Conservation (phyloP, 225 moss, liverwort and hornwort genomes). For the Bryoerythrophyllum caledonicum region DNA sequence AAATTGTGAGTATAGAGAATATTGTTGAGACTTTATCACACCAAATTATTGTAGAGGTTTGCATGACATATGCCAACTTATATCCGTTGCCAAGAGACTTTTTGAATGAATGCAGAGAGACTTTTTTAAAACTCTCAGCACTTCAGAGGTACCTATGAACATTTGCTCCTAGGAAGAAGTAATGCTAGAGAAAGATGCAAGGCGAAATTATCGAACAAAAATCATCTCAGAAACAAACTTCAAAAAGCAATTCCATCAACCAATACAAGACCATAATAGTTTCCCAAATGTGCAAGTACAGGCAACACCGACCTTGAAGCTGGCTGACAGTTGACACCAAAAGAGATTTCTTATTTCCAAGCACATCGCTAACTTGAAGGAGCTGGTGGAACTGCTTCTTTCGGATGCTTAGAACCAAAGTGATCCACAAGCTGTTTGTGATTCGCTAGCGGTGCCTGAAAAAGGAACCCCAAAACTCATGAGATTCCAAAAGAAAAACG, state of each 20-base stretch:
- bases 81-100: too few relatives aligned
- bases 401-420: conserved; percentile 74
- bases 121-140: too few relatives aligned
- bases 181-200: too few relatives aligned
- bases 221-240: background rate
- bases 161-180: background rate
- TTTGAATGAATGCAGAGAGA: too few relatives aligned
- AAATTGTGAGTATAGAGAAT: too few relatives aligned
- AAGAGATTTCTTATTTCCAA: background rate
- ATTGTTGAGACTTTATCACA: too few relatives aligned
- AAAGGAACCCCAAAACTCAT: background rate
- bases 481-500: too few relatives aligned
- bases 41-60: too few relatives aligned
- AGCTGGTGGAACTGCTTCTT: conserved; percentile 61
- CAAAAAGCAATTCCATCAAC: background rate
- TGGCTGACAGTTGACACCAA: conserved; percentile 7
- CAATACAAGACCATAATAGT: background rate
- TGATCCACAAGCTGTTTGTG: conserved; percentile 74
- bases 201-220: too few relatives aligned
- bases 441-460: conserved; percentile 64
- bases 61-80: too few relatives aligned
- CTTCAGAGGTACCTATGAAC: background rate
- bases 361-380: conserved; percentile 36
- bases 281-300: conserved; percentile 19
- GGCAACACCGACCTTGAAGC: conserved; percentile 20